Percentiles rank a stretch among this genome's conserved stretches.
Evolutionary conservation across 1,284 basidiomycete species (phyloP).

Genomic region (Tilletia indica): DNA sequence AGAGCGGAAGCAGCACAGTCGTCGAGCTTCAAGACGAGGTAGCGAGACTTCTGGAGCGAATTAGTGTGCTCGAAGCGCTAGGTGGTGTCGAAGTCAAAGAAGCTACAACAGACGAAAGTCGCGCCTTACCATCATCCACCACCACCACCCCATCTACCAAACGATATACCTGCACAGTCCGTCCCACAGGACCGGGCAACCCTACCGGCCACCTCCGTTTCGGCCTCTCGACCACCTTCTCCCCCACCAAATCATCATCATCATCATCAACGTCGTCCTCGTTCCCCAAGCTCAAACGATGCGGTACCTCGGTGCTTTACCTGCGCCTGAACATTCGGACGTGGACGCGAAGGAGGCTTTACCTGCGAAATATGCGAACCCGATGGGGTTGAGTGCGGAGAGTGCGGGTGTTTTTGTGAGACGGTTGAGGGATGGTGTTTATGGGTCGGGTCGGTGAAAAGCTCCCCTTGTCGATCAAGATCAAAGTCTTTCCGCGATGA

Average conservation of each 20-base stretch:
- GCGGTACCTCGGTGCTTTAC: conserved; percentile 6
- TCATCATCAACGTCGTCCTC: not conserved
- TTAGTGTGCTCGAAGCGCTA: conserved; percentile 8
- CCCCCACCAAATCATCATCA: not conserved
- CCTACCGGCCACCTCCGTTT: conserved; percentile 1
- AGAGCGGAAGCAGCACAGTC: not conserved
- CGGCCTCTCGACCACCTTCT: not conserved
- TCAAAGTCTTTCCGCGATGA: too few relatives aligned
- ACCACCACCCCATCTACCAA: not conserved
- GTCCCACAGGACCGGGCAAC: not conserved
- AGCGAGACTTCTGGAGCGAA: conserved; percentile 5
- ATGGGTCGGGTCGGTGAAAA: conserved; percentile 4
- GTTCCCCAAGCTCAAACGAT: not conserved
- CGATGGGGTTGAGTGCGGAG: conserved; percentile 11
- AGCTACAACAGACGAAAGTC: not conserved
- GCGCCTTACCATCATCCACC: not conserved
- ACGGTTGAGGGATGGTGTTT: not conserved
- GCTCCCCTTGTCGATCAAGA: too few relatives aligned
- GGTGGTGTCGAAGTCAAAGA: conserved; percentile 12
- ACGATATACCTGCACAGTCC: conserved; percentile 6
- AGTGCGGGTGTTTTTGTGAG: conserved; percentile 16
- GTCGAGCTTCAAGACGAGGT: not conserved
- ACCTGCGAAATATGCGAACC: conserved; percentile 8
- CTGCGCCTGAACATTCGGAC: conserved; percentile 1
- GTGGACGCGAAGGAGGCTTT: not conserved